Evolutionary conservation across 106 monocot species (phyloP).

Genomic region (Dendrobium officinale): DNA sequence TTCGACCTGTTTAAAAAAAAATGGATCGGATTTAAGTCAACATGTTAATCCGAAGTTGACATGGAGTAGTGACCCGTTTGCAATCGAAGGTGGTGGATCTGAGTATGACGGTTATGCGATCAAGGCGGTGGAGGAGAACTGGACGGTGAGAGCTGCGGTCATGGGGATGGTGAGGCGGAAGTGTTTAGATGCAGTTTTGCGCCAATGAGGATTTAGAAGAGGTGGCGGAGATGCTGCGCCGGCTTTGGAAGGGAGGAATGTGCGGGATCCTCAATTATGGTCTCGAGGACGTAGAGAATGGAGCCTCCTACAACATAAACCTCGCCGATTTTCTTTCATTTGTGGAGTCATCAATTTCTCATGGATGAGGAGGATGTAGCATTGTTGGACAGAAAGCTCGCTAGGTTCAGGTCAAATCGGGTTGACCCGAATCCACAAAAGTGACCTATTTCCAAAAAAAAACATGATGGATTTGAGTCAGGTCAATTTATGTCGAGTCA

Average conservation of each 20-base stretch:
- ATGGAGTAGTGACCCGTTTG: too few relatives aligned
- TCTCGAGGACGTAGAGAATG: conserved; percentile 69
- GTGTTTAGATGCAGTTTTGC: conserved; percentile 70
- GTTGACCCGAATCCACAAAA: too few relatives aligned
- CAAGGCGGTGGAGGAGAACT: not conserved
- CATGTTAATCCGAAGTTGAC: too few relatives aligned
- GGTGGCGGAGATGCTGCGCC: conserved; percentile 38
- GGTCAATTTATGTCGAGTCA: too few relatives aligned
- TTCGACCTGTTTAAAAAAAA: too few relatives aligned
- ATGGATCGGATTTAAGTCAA: too few relatives aligned
- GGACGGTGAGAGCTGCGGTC: too few relatives aligned
- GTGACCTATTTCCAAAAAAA: too few relatives aligned
- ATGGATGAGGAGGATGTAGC: too few relatives aligned
- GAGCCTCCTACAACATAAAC: conserved; percentile 49
- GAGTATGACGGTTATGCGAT: conserved; percentile 29
- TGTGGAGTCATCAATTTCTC: conserved; percentile 29
- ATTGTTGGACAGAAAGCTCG: too few relatives aligned
- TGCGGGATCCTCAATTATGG: conserved; percentile 75
- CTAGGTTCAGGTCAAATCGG: too few relatives aligned
- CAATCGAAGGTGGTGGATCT: conserved; percentile 33
- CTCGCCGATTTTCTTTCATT: conserved; percentile 45
- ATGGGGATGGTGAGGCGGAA: conserved; percentile 29
- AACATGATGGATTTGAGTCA: too few relatives aligned
- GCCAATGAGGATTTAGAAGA: conserved; percentile 53
- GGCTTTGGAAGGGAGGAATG: conserved; percentile 51